Evolutionary conservation across 2,329 filamentous ascomycete species (phyloP), one percentile per base, ranked within the genome.

Genomic region (Fusarium buxicola): DNA sequence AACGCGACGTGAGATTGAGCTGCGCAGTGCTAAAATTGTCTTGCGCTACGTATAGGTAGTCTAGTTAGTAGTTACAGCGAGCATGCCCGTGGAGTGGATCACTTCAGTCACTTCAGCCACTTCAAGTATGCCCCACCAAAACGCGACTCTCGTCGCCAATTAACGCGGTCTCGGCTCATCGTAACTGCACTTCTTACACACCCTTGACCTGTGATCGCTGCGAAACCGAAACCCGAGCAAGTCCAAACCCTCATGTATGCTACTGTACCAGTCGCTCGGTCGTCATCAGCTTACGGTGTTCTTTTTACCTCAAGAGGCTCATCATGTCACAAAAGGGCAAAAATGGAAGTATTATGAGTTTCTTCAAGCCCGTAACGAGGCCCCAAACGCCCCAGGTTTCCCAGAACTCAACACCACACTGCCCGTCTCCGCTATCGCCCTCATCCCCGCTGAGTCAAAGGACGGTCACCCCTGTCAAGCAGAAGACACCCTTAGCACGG

Each of bases 321-420:
- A 51, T 11, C 25, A 72, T 74, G 60, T 63, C 71, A 13, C 63
- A 72, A 54, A 66, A 54, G 11, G 28, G 27, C 10, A 72, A 65
- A 54, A 76, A 75, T 65, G 69, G 65, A 46, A 74, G 57, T 60
- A 79, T 80, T 52, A 66, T 72, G 52, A 76, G 69, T 65, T 80
- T 79, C 64, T 80, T 80, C 63, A 76, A 74, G 60, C 73, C 76
- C 25, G 55, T 61, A 27, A 35, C 65, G 38, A 69, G 56, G 46
- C 39, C 60, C 4, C 47, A 57, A 41, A 58, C 61, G 15, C 55
- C 64, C n/a, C 43, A 47, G 32, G 24, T 12, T 16, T 36, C 56
- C 8, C 46, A 48, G 43, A 35, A 47, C 21, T 50, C 60, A 31
- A 40, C 44, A 43, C 43, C 54, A 30, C 47, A 36, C 13, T 61